These are phyloP conservation scores for Candida takata DNA, from an alignment of 805 yeast species.

Conservation along the genomic window DNA sequence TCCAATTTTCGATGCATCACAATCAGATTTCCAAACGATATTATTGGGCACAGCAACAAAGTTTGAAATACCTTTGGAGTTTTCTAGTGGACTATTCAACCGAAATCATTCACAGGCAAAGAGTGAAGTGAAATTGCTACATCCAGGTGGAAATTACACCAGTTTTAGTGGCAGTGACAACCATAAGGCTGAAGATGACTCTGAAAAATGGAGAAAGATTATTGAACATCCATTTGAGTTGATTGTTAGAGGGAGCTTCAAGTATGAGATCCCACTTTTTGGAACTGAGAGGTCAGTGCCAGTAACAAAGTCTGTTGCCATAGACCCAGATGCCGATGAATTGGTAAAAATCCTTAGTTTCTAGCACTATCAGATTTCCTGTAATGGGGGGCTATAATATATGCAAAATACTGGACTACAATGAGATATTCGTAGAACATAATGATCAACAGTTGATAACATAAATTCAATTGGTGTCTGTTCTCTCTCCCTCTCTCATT, in stretches of 20 bases:
- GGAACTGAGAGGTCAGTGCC: slow-evolving; percentile 47
- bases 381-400: no score
- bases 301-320: slow-evolving; percentile 48
- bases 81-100: slow-evolving; percentile 72
- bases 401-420: no score
- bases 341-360: no score
- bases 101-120: slow-evolving; percentile 50
- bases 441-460: no score
- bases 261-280: slow-evolving; percentile 66
- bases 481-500: no score
- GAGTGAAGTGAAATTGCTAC: slow-evolving; percentile 63
- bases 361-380: no score
- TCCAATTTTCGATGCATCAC: slow-evolving; percentile 8
- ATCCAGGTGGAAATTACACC: slow-evolving; percentile 52
- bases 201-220: slow-evolving; percentile 64
- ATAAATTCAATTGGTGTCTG: no score
- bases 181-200: slow-evolving; percentile 26
- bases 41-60: slow-evolving; percentile 61
- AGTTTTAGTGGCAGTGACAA: slow-evolving; percentile 21
- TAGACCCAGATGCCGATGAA: slow-evolving; percentile 40
- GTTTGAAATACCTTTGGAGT: slow-evolving; percentile 67
- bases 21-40: slow-evolving; percentile 44
- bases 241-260: slow-evolving; percentile 74
- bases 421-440: no score
- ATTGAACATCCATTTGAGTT: slow-evolving; percentile 79